Conservation (phyloP, 306 rosid species). For the Dalbergia oliveri region DNA sequence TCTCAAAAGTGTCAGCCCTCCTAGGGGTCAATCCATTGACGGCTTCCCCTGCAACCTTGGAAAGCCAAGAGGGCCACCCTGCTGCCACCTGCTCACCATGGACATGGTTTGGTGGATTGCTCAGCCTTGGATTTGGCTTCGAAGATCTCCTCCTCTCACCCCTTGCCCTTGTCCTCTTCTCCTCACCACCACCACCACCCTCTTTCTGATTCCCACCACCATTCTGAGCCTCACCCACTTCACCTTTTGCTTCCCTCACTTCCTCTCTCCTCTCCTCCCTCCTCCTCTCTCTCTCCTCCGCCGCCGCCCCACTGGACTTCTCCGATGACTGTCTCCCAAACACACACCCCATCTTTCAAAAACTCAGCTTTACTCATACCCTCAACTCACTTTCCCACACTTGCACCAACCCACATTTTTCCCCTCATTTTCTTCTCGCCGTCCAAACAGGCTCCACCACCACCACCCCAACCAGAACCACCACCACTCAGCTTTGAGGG, state of each 20-base stretch:
- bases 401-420: conserved; percentile 51
- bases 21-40: conserved; percentile 93
- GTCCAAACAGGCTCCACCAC: conserved; percentile 38
- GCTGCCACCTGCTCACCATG: conserved; percentile 99
- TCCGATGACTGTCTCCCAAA: conserved; percentile 68
- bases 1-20: conserved; percentile 91
- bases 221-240: conserved; percentile 52
- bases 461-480: conserved; percentile 3
- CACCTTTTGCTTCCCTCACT: conserved; percentile 54
- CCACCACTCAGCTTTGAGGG: neutral
- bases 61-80: conserved; percentile 99
- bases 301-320: conserved; percentile 42
- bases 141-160: conserved; percentile 80
- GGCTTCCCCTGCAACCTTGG: conserved; percentile 97
- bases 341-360: conserved; percentile 85
- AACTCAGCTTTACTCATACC: conserved; percentile 60
- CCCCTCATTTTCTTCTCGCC: conserved; percentile 49
- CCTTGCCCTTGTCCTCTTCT: conserved; percentile 56
- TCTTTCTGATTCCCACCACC: conserved; percentile 64
- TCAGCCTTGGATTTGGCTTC: conserved; percentile 87
- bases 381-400: conserved; percentile 44
- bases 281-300: conserved; percentile 51
- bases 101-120: conserved; percentile 84
- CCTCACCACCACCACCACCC: conserved; percentile 59
- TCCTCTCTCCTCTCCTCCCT: conserved; percentile 54